These are phyloP conservation scores for Rubroboletus satanas DNA, from an alignment of 768 basidiomycete genomes.

Conservation along the genomic window DNA sequence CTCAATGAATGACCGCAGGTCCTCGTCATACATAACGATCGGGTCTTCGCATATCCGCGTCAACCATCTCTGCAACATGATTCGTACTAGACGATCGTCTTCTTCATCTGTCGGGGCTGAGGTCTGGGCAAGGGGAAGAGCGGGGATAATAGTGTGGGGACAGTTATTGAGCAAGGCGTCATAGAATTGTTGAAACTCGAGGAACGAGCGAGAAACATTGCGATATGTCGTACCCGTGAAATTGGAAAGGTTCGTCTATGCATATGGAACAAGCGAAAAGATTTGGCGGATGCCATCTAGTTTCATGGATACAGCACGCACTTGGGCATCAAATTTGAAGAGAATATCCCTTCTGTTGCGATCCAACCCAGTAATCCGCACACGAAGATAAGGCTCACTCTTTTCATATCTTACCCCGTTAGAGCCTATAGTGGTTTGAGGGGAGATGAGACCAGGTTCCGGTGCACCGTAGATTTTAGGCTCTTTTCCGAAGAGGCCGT, in stretches of 20 bases:
- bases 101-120: constrained; percentile 98
- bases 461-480: constrained; percentile 88
- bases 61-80: constrained; percentile 94
- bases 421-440: constrained; percentile 55
- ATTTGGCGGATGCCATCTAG: neutral
- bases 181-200: constrained; percentile 93
- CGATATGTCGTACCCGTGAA: constrained; percentile 87
- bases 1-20: constrained; percentile 91
- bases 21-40: constrained; percentile 85
- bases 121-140: constrained; percentile 92
- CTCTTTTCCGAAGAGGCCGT: constrained; percentile 69
- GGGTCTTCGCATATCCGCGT: constrained; percentile 90
- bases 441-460: constrained; percentile 78
- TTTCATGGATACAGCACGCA: constrained; percentile 29
- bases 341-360: constrained; percentile 93
- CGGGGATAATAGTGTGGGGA: constrained; percentile 95
- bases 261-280: neutral
- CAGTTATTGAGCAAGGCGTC: constrained; percentile 85
- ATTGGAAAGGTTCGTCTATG: constrained; percentile 88
- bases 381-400: constrained; percentile 79
- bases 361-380: constrained; percentile 87
- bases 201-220: constrained; percentile 91
- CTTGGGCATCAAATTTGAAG: constrained; percentile 93
- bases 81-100: constrained; percentile 92
- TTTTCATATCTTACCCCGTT: constrained; percentile 75